A percentile compares a stretch with the other conserved stretches of the same genome.
Evolutionary conservation across 2,329 filamentous ascomycete species (phyloP).

Genomic region (Drechmeria coniospora): DNA sequence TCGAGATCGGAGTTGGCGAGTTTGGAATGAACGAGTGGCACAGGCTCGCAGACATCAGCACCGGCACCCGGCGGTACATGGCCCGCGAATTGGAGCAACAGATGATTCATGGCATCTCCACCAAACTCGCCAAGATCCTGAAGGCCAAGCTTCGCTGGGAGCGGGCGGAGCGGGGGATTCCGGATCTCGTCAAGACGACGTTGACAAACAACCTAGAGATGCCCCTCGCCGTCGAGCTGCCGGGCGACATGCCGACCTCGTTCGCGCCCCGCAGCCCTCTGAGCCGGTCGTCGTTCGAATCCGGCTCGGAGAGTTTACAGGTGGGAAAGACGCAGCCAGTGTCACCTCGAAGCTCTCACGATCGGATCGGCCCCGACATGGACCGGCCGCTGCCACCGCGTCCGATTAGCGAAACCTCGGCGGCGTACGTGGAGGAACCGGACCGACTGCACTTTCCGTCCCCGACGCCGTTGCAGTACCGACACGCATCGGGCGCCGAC

Average conservation of each 20-base stretch:
- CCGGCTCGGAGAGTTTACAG: slow-evolving; percentile 33
- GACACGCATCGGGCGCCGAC: slow-evolving; percentile 43
- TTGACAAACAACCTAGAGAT: slow-evolving; percentile 23
- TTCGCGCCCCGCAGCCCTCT: slow-evolving; percentile 21
- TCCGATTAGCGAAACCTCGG: slow-evolving; percentile 13
- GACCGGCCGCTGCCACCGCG: slow-evolving; percentile 15
- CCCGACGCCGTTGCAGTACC: slow-evolving; percentile 44
- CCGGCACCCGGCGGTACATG: slow-evolving; percentile 74
- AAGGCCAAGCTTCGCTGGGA: slow-evolving; percentile 57
- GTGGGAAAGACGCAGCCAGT: slow-evolving; percentile 19
- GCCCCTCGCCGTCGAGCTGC: slow-evolving; percentile 41
- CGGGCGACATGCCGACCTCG: slow-evolving; percentile 33
- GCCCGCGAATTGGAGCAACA: slow-evolving; percentile 55
- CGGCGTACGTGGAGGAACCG: slow-evolving; percentile 20
- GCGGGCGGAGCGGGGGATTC: slow-evolving; percentile 23
- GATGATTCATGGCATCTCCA: slow-evolving; percentile 61
- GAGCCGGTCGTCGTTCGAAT: slow-evolving; percentile 41
- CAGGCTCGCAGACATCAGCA: slow-evolving; percentile 86
- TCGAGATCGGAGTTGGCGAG: slow-evolving; percentile 88
- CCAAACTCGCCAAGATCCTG: slow-evolving; percentile 72
- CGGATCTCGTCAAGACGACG: slow-evolving; percentile 26
- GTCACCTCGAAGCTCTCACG: slow-evolving; percentile 36
- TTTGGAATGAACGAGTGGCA: slow-evolving; percentile 99
- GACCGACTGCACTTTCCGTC: slow-evolving; percentile 41
- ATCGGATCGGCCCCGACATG: slow-evolving; percentile 22